Evolutionary conservation across 2,329 filamentous ascomycete genomes (phyloP).

Genomic region (Aspergillus spinulosporus): DNA sequence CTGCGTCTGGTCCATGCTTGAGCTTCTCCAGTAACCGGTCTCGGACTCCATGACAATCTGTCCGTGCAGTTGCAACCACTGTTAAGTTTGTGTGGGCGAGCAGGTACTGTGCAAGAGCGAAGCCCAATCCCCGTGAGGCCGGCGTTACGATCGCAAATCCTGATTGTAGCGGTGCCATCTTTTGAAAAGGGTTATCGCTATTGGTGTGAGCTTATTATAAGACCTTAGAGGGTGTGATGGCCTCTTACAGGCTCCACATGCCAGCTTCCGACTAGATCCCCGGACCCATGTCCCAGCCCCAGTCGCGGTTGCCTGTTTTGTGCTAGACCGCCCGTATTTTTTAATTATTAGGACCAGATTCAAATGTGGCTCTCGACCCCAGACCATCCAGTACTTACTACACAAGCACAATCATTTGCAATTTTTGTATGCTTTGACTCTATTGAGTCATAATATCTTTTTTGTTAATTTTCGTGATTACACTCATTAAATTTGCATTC

Average conservation of each 20-base stretch:
- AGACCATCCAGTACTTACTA: background rate
- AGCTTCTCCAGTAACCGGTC: constrained; percentile 53
- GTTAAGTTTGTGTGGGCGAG: constrained; percentile 58
- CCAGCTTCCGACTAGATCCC: too few species aligned
- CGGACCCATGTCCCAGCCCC: background rate
- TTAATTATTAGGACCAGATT: background rate
- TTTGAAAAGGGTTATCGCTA: too few species aligned
- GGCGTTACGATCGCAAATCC: constrained; percentile 51
- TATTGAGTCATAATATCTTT: too few species aligned
- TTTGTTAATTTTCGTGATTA: too few species aligned
- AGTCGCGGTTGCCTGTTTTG: background rate
- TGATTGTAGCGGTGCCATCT: constrained; percentile 7
- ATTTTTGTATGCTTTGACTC: too few species aligned
- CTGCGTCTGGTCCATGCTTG: constrained; percentile 39
- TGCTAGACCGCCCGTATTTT: background rate
- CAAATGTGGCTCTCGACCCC: background rate
- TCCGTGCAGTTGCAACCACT: constrained; percentile 61
- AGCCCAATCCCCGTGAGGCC: constrained; percentile 64
- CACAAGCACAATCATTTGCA: too few species aligned
- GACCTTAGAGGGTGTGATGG: too few species aligned
- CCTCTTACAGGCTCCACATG: too few species aligned
- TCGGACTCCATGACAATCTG: constrained; percentile 51
- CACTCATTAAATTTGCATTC: too few species aligned
- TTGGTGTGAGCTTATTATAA: too few species aligned
- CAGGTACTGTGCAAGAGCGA: constrained; percentile 60